Evolutionary conservation across 805 yeast species (phyloP), one percentile per base, ranked within the genome.

Genomic region (Starmerella cellae): DNA sequence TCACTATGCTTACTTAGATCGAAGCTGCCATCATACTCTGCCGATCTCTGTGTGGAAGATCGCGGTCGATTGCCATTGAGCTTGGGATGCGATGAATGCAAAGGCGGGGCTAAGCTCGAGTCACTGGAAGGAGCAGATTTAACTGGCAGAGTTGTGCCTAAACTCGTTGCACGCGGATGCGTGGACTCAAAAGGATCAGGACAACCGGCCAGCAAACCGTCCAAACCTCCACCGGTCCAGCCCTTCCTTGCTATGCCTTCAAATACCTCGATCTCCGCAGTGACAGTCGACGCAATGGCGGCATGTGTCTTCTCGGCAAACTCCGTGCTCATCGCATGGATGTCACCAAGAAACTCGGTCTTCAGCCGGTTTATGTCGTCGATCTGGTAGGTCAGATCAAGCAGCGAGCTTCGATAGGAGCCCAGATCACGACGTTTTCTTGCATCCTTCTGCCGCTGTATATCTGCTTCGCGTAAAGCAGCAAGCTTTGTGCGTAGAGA

Each of bases 181-280:
- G 28, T 9, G 11, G 28, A 13, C 28, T 24, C 68, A 53, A 75
- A 75, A 1, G 81, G 80, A 56, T 80, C 91, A 1, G 80, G 79
- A 30, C 82, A 75, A 27, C 70, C 65, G 1, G 74, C 65, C 20
- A 81, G 63, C 41, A 81, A 62, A 21, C 71, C 77, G 55, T 83
- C 94, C 27, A 84, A 62, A 0, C 94, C 94, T 22, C 88, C 91
- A 13, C 93, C 94, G 3, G 79, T 70, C 82, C 85, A 78, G 4
- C 93, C 91, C 55, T 84, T 84, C 43, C 75, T 68, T 0, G 94
- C 93, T 19, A 84, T 74, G 22, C 80, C 78, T 54, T 82, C 94
- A 52, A 74, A 75, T 17, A 83, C 74, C 53, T 82, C 91, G 16
- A 84, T 74, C 56, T 84, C 88, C 2, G 91, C 87, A 38, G 83